A percentile compares a stretch with the other conserved stretches of the same genome.
Evolutionary conservation across 495 filamentous ascomycete species (phyloP).

Genomic region (Cercophora newfieldiana): DNA sequence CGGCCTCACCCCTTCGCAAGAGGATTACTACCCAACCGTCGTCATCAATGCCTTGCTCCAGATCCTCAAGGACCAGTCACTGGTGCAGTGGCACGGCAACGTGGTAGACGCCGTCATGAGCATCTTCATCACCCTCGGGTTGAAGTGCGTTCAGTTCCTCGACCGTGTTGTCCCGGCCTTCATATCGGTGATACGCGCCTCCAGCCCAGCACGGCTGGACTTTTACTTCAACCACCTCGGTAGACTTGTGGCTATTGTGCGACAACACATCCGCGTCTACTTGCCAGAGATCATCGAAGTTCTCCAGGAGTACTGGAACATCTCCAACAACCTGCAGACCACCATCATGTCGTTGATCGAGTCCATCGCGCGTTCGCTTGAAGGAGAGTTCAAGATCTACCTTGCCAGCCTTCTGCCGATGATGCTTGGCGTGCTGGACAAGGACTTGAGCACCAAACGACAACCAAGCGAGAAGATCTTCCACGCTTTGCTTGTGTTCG

Average conservation of each 20-base stretch:
- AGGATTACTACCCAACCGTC: slow-evolving; percentile 97
- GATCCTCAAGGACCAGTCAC: slow-evolving; percentile 83
- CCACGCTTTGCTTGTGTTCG: slow-evolving; percentile 93
- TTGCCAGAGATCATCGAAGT: slow-evolving; percentile 80
- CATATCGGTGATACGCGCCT: slow-evolving; percentile 77
- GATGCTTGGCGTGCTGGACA: slow-evolving; percentile 92
- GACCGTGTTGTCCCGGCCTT: slow-evolving; percentile 93
- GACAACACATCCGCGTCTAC: slow-evolving; percentile 91
- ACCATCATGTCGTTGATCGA: slow-evolving; percentile 92
- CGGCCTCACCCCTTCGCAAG: slow-evolving; percentile 91
- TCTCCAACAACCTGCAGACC: slow-evolving; percentile 71
- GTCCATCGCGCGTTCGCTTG: slow-evolving; percentile 85
- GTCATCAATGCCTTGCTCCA: slow-evolving; percentile 93
- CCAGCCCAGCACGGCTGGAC: slow-evolving; percentile 71
- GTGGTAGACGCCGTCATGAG: slow-evolving; percentile 99
- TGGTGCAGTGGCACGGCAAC: slow-evolving; percentile 84
- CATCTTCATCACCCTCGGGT: slow-evolving; percentile 91
- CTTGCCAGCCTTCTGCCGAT: slow-evolving; percentile 82
- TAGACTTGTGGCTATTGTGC: slow-evolving; percentile 89
- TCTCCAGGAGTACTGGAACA: slow-evolving; percentile 83
- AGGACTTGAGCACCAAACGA: slow-evolving; percentile 69
- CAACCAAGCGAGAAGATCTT: slow-evolving; percentile 85
- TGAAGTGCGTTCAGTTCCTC: slow-evolving; percentile 94
- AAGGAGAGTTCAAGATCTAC: slow-evolving; percentile 96
- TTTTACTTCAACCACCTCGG: slow-evolving; percentile 96